phyloP scores from a whole-genome alignment of 768 basidiomycete genomes.

The Strobilomyces confusus region DNA sequence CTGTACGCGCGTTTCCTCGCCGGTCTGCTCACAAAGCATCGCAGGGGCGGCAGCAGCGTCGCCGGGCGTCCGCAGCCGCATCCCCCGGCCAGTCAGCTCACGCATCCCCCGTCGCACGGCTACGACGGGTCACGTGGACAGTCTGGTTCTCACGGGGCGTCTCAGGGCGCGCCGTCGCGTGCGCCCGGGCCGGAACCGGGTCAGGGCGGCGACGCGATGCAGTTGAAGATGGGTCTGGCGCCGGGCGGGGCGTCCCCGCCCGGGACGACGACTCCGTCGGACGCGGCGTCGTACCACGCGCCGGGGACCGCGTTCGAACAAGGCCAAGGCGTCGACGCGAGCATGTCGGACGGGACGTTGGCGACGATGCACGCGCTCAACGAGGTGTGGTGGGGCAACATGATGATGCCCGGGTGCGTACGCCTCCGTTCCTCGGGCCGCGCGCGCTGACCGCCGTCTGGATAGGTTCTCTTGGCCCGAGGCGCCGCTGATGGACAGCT shows the following conservation, averaged over 20 bases:
- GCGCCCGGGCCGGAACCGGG: conserved; percentile 14
- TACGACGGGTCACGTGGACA: conserved; percentile 26
- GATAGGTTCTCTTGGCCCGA: conserved; percentile 33
- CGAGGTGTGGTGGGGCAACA: conserved; percentile 69
- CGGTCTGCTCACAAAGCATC: conserved; percentile 63
- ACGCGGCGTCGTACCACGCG: too few species aligned
- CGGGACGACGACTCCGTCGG: background rate
- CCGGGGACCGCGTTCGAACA: background rate
- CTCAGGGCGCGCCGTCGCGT: too few species aligned
- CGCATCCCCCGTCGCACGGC: conserved; percentile 4
- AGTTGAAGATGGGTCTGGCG: conserved; percentile 19
- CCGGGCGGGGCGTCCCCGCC: background rate
- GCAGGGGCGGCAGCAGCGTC: conserved; percentile 57
- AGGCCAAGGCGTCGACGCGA: conserved; percentile 18
- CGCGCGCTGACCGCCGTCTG: background rate
- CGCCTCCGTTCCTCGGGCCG: background rate
- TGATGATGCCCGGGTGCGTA: conserved; percentile 77
- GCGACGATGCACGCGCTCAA: conserved; percentile 73
- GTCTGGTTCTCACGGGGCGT: conserved; percentile 29
- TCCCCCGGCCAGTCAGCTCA: conserved; percentile 41
- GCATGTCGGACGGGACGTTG: conserved; percentile 47
- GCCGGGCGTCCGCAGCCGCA: conserved; percentile 51
- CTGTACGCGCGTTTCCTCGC: conserved; percentile 79
- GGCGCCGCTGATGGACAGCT: conserved; percentile 19
- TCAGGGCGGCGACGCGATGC: conserved; percentile 30